Conservation (phyloP, 2,329 filamentous ascomycete species). For the Penicillium sp. region DNA sequence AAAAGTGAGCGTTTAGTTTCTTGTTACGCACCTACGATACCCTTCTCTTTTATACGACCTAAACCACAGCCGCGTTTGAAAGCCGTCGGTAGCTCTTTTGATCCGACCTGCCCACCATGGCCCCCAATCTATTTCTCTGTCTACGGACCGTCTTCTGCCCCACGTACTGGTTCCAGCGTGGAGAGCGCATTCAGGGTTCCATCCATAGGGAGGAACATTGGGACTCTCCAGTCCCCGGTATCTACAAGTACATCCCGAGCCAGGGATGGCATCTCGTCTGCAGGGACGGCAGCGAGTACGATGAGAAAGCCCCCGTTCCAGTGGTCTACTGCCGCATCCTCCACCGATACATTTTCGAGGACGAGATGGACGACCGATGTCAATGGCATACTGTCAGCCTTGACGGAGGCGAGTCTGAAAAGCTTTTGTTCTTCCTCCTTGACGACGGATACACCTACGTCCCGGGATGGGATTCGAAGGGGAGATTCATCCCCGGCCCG, state of each 20-base stretch:
- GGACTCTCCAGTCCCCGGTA: slow-evolving; percentile 53
- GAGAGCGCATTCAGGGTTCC: slow-evolving; percentile 44
- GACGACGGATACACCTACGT: slow-evolving; percentile 57
- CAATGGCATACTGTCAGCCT: slow-evolving; percentile 47
- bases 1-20: slow-evolving; percentile 33
- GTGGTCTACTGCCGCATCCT: slow-evolving; percentile 56
- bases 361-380: slow-evolving; percentile 54
- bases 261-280: slow-evolving; percentile 57
- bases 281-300: slow-evolving; percentile 40
- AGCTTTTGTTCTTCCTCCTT: slow-evolving; percentile 54
- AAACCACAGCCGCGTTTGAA: slow-evolving; percentile 6
- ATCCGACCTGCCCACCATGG: slow-evolving; percentile 42
- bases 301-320: slow-evolving; percentile 40
- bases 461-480: slow-evolving; percentile 55
- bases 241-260: slow-evolving; percentile 56
- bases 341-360: slow-evolving; percentile 54
- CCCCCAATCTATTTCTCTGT: slow-evolving; percentile 57
- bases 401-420: slow-evolving; percentile 42
- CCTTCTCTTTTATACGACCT: slow-evolving; percentile 4
- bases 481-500: slow-evolving; percentile 56
- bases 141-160: slow-evolving; percentile 55
- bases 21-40: slow-evolving; percentile 15
- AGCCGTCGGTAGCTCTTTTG: slow-evolving; percentile 7
- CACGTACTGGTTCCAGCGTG: slow-evolving; percentile 54
- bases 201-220: slow-evolving; percentile 54